Base-by-base conservation (phyloP, 129 eudicot species). In the Flaveria linearis region DNA sequence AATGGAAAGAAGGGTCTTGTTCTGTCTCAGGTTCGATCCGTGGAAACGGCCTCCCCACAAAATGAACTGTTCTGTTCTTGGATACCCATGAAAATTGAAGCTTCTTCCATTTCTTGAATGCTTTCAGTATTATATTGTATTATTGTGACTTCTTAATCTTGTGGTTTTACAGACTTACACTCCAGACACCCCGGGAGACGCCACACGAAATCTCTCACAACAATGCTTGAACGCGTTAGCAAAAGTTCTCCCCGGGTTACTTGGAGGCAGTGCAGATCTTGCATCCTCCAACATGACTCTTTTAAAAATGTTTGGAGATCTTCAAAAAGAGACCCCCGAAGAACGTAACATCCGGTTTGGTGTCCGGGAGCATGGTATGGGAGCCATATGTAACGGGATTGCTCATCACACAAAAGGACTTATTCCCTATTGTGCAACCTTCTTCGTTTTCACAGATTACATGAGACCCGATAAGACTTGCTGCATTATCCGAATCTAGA, bases 231-330 rank as follows among this genome's bases (percentile, higher is more conserved):
- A 83, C 13, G 83, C 85, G 22, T 75, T 86, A 26, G 86, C 88
- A 28, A 73, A 73, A 41, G 88, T 83, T 53, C 88, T 88, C 17
- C 93, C 93, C 3, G 90, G 93, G 20, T 86, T 88, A 26, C 62
- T 88, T 1, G 90, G 88, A 50, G 93, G 93, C 14, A 88, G 90
- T 83, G 93, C 93, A 0, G 93, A 88, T 71, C 83, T 86, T 28
- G 93, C 93, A 25, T 88, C 90, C 50, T 88, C 93, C 61, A 88
- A 84, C 80, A 88, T 86, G 90, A 88, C 93, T 23, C 76, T 86
- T 7, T 69, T 88, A 49, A 88, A 88, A 79, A 72, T 67, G 83
- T 88, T 72, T 23, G 90, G 90, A 0, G 79, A 88, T 83, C 84
- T 84, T 80, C 90, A 88, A 25, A 88, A 81, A 58, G 68, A 76